Evolutionary conservation across 2,329 filamentous ascomycete species (phyloP).

Genomic region (Hypoxylon sp.): DNA sequence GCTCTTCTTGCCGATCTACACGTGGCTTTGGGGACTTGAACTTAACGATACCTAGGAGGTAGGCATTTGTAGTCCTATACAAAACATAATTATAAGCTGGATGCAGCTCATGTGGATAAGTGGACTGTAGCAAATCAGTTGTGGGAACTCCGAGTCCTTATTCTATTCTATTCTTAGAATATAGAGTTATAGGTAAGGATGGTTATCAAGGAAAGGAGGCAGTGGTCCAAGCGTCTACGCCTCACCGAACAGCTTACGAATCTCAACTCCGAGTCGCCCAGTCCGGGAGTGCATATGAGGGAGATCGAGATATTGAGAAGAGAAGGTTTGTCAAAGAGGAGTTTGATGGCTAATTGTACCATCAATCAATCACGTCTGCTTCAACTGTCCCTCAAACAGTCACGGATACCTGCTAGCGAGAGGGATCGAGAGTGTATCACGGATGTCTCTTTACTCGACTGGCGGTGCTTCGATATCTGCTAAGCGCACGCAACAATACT

Average conservation of each 20-base stretch:
- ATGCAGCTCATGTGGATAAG: neutral
- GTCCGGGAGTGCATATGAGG: neutral
- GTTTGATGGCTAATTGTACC: neutral
- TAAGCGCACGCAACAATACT: neutral
- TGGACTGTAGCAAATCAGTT: conserved; percentile 14
- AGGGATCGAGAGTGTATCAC: neutral
- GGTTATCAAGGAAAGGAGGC: conserved; percentile 5
- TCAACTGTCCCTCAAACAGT: neutral
- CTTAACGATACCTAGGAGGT: neutral
- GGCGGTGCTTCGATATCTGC: neutral
- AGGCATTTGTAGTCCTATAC: neutral
- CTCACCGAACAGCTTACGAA: conserved; percentile 9
- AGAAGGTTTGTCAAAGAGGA: conserved; percentile 8
- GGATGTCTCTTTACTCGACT: conserved; percentile 4
- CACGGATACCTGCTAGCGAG: neutral
- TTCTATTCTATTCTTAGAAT: conserved; percentile 10
- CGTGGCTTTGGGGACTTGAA: conserved; percentile 7
- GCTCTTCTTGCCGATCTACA: conserved; percentile 10
- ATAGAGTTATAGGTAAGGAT: neutral
- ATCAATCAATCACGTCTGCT: neutral
- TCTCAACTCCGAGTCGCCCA: conserved; percentile 5
- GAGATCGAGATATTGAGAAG: conserved; percentile 1
- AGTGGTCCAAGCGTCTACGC: conserved; percentile 22
- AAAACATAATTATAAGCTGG: neutral
- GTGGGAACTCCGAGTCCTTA: conserved; percentile 2